Percentiles rank a stretch among this genome's conserved stretches.
Evolutionary conservation across 257 asterid genomes (phyloP).

Genomic region (Solanum virginianum): DNA sequence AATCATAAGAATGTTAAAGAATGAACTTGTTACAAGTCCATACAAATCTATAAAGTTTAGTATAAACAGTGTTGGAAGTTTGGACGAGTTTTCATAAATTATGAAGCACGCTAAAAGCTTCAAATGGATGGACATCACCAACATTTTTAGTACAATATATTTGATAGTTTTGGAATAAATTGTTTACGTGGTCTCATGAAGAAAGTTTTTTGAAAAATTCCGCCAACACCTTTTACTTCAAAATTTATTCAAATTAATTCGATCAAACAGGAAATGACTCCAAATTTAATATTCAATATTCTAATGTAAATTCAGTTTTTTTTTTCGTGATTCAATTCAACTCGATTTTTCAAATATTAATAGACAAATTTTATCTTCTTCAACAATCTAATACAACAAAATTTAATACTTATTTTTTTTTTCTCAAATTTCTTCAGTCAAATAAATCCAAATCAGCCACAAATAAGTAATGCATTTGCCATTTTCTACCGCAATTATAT

Average conservation of each 20-base stretch:
- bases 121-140: neutral
- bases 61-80: no score
- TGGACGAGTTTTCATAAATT: no score
- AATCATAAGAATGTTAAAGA: no score
- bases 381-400: neutral
- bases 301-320: neutral
- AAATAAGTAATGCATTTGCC: neutral
- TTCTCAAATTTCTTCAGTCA: neutral
- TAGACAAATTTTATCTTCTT: neutral
- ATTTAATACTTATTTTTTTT: neutral
- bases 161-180: neutral
- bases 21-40: neutral
- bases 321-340: neutral
- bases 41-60: no score
- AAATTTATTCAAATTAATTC: neutral
- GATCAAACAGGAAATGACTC: neutral
- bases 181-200: no score
- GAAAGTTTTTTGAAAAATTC: neutral
- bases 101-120: no score
- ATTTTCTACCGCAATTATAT: neutral
- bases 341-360: neutral
- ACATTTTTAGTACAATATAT: neutral
- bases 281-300: neutral
- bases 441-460: neutral
- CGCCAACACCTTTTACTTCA: neutral